A percentile compares a stretch with the other conserved stretches of the same genome.
These are phyloP conservation scores for Microbotryomycetes sp. DNA, from an alignment of 1,284 basidiomycete species.

Conservation along the genomic window DNA sequence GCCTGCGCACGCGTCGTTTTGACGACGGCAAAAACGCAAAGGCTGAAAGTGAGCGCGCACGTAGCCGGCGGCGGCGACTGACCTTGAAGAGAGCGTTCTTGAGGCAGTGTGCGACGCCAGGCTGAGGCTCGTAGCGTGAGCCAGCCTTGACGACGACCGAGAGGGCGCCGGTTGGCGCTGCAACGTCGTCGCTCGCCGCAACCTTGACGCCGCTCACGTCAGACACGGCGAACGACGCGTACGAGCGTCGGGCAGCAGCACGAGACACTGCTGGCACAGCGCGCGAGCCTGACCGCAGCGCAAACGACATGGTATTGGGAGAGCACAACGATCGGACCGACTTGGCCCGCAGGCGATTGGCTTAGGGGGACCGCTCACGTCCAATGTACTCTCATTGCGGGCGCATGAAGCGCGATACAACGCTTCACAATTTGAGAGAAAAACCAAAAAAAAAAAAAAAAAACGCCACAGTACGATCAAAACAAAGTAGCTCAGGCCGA, in stretches of 20 bases:
- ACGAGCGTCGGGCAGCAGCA: background rate
- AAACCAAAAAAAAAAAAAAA: too few relatives aligned
- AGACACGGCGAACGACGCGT: slow-evolving; percentile 51
- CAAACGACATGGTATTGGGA: background rate
- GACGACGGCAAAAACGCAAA: background rate
- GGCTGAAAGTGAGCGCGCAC: slow-evolving; percentile 10
- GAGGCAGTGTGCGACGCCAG: slow-evolving; percentile 81
- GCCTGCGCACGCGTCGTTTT: background rate
- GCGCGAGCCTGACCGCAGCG: background rate
- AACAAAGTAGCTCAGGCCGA: too few relatives aligned
- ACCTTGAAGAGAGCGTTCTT: slow-evolving; percentile 99
- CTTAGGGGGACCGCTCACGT: too few relatives aligned
- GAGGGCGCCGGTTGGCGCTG: slow-evolving; percentile 63
- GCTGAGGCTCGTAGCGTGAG: slow-evolving; percentile 71
- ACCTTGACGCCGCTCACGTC: slow-evolving; percentile 70
- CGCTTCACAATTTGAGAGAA: too few relatives aligned
- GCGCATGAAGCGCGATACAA: too few relatives aligned
- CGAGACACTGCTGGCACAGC: background rate
- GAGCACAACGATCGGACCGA: too few relatives aligned
- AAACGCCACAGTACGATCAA: too few relatives aligned
- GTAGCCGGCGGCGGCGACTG: slow-evolving; percentile 20
- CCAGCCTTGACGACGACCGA: slow-evolving; percentile 88
- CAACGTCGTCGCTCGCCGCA: slow-evolving; percentile 61
- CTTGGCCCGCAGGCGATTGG: too few relatives aligned
- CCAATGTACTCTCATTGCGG: too few relatives aligned